Conservation (phyloP, 2,329 filamentous ascomycete species). For the Fusarium sp. region DNA sequence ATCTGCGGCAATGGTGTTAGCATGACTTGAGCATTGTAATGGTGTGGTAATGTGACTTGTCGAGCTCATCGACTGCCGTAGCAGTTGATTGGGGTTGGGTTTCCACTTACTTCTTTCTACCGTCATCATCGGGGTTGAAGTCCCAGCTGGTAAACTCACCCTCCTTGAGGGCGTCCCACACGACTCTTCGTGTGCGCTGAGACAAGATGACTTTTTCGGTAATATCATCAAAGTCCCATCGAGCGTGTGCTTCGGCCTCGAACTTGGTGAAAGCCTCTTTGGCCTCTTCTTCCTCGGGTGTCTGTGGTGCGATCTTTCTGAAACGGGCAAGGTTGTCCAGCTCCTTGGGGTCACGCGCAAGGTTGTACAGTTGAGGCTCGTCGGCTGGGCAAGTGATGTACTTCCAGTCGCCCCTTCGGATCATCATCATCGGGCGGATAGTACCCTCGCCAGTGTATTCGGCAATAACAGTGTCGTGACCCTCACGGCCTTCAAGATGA, state of each 20-base stretch:
- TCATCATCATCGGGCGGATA: constrained; percentile 92
- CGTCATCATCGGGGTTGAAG: constrained; percentile 80
- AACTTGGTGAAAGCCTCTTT: constrained; percentile 73
- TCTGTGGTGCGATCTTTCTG: constrained; percentile 56
- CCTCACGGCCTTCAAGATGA: constrained; percentile 75
- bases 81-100: constrained; percentile 3
- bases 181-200: constrained; percentile 82
- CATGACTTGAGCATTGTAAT: constrained; percentile 45
- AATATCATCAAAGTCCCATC: constrained; percentile 87
- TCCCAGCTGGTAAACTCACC: constrained; percentile 88
- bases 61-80: constrained; percentile 22
- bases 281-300: constrained; percentile 61
- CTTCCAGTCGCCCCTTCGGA: constrained; percentile 89
- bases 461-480: constrained; percentile 88
- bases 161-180: constrained; percentile 82
- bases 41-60: constrained; percentile 48
- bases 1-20: constrained; percentile 65
- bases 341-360: constrained; percentile 81
- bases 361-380: constrained; percentile 86
- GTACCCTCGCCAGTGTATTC: constrained; percentile 97
- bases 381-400: constrained; percentile 89
- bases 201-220: constrained; percentile 79
- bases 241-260: constrained; percentile 76
- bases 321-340: constrained; percentile 76
- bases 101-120: constrained; percentile 70